phyloP scores from a whole-genome alignment of 1,139 yeast genomes.

The Yamadazyma sp. region DNA sequence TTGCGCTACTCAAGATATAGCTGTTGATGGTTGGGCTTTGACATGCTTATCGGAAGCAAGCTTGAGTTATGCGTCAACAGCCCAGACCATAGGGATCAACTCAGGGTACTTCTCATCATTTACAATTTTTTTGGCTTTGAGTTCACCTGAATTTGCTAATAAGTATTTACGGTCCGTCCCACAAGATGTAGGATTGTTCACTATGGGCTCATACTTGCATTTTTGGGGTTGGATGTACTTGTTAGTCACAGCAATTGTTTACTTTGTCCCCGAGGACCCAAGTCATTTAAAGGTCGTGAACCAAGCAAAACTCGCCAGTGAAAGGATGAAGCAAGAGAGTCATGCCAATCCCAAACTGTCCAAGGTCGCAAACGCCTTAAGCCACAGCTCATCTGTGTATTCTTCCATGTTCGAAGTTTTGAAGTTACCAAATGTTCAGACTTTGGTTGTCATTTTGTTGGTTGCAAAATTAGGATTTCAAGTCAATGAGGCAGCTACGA shows the following conservation, averaged over 20 bases:
- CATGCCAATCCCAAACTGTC: constrained; percentile 20
- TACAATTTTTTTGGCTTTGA: constrained; percentile 86
- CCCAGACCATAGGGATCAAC: constrained; percentile 93
- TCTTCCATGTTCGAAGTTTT: constrained; percentile 74
- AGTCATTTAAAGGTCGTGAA: constrained; percentile 44
- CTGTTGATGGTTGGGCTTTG: constrained; percentile 98
- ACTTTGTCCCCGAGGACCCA: constrained; percentile 69
- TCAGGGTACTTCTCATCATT: constrained; percentile 90
- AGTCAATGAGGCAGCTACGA: constrained; percentile 94
- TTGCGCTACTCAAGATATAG: constrained; percentile 97
- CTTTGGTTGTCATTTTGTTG: constrained; percentile 71
- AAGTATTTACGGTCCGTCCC: constrained; percentile 70
- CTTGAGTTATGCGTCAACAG: constrained; percentile 92
- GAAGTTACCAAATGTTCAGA: constrained; percentile 72
- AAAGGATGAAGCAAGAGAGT: constrained; percentile 26
- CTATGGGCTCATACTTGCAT: constrained; percentile 71
- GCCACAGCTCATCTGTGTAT: constrained; percentile 50
- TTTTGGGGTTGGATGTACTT: constrained; percentile 79
- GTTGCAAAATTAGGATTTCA: constrained; percentile 90
- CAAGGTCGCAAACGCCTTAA: constrained; percentile 28
- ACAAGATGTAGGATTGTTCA: constrained; percentile 60
- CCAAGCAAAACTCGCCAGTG: constrained; percentile 37
- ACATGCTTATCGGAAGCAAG: constrained; percentile 79
- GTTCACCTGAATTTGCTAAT: constrained; percentile 91
- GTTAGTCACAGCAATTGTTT: constrained; percentile 61